A percentile compares a stretch with the other conserved stretches of the same genome.
Evolutionary conservation across 2,329 filamentous ascomycete species (phyloP).

Genomic region (Eutypella sp.): DNA sequence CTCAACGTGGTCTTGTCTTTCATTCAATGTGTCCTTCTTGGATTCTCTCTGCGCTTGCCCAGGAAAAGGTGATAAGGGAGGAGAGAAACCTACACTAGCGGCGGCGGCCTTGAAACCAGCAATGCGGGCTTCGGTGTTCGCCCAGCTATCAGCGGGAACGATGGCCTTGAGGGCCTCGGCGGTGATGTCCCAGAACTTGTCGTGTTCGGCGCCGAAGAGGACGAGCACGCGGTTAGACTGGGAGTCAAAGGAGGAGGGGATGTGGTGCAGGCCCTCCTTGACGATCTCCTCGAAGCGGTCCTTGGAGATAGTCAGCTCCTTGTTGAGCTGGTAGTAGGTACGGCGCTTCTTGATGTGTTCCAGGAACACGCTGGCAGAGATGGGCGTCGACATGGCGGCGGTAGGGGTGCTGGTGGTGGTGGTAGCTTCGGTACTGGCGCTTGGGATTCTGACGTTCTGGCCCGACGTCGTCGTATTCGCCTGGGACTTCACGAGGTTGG

Average conservation of each 20-base stretch:
- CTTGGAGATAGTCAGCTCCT: constrained; percentile 54
- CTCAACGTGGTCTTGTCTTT: not conserved
- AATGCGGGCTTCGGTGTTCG: constrained; percentile 38
- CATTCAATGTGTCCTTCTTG: not conserved
- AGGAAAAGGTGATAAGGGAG: not conserved
- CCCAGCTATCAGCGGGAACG: constrained; percentile 60
- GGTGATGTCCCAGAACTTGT: constrained; percentile 78
- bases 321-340: constrained; percentile 63
- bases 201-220: constrained; percentile 76
- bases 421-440: constrained; percentile 31
- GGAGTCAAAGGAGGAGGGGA: constrained; percentile 83
- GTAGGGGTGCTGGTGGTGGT: constrained; percentile 20
- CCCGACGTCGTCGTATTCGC: constrained; percentile 9
- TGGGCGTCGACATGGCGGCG: constrained; percentile 38
- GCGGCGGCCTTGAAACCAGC: constrained; percentile 63
- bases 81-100: constrained; percentile 59
- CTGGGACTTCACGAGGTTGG: constrained; percentile 5
- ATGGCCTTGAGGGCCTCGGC: constrained; percentile 60
- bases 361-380: constrained; percentile 49
- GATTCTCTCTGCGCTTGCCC: not conserved
- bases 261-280: constrained; percentile 58
- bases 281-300: constrained; percentile 61
- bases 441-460: constrained; percentile 14
- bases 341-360: constrained; percentile 64
- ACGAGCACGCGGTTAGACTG: constrained; percentile 77